Conservation (phyloP, 257 asterid species). For the Henckelia pumila region DNA sequence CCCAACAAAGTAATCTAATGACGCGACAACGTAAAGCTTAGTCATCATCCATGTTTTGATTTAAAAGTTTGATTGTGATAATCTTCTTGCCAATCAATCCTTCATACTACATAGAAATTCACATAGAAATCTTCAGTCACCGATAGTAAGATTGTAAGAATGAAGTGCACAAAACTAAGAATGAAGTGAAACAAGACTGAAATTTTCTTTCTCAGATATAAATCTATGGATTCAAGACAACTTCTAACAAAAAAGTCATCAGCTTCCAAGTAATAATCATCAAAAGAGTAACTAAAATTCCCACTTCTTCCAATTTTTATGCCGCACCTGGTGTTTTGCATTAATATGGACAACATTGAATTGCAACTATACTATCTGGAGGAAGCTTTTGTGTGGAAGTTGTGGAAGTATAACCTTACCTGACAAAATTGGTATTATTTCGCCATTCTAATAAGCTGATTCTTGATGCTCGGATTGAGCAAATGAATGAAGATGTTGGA, state of each 20-base stretch:
- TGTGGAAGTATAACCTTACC: neutral
- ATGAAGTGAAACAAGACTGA: neutral
- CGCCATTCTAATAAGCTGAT: slow-evolving; percentile 21
- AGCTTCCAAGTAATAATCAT: no score
- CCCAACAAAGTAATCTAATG: neutral
- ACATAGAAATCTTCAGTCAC: neutral
- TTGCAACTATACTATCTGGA: neutral
- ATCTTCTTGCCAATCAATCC: neutral
- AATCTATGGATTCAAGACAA: no score
- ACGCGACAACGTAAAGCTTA: neutral
- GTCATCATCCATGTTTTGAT: neutral
- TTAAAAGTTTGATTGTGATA: neutral
- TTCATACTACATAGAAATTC: neutral
- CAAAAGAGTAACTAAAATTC: neutral
- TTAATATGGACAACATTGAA: neutral
- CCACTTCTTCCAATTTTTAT: neutral
- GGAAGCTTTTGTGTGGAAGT: neutral
- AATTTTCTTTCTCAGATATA: neutral
- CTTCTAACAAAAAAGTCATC: neutral
- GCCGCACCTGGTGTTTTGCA: neutral
- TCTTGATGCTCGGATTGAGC: slow-evolving; percentile 25
- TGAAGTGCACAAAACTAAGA: no score
- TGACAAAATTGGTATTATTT: slow-evolving; percentile 27
- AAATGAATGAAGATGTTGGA: slow-evolving; percentile 28
- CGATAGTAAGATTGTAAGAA: no score